Conservation (phyloP, 164 flowering plant species). For the Stephania japonica region DNA sequence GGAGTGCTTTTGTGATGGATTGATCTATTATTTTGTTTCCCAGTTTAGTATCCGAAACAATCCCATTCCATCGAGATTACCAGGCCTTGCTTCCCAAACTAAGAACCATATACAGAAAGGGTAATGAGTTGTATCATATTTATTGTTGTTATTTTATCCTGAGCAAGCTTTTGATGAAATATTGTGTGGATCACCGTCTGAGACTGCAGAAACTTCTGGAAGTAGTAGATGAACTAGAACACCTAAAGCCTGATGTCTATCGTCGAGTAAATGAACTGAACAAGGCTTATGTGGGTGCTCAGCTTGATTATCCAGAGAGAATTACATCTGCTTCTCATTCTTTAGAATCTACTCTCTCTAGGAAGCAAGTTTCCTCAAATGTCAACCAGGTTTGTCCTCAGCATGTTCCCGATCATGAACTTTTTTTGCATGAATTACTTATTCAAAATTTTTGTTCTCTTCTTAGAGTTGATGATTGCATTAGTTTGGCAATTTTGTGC, state of each 20-base stretch:
- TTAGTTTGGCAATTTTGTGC: background rate
- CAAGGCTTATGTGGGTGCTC: conserved; percentile 25
- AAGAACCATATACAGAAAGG: conserved; percentile 46
- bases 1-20: background rate
- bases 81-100: conserved; percentile 46
- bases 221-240: conserved; percentile 73
- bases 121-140: conserved; percentile 25
- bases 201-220: conserved; percentile 49
- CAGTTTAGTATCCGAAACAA: conserved; percentile 92
- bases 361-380: conserved; percentile 22
- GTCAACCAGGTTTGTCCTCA: conserved; percentile 33
- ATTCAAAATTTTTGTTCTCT: background rate
- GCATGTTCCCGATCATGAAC: background rate
- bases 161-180: background rate
- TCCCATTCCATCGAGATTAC: conserved; percentile 91
- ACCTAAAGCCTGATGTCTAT: conserved; percentile 58
- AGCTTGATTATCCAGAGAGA: conserved; percentile 27
- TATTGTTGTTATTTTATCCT: background rate
- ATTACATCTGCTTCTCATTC: conserved; percentile 22
- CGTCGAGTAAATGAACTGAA: conserved; percentile 50
- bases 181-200: conserved; percentile 9
- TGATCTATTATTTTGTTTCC: conserved; percentile 13
- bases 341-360: conserved; percentile 28
- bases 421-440: conserved; percentile 1
- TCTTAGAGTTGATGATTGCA: background rate